Conservation (phyloP, 352 stramenopile genomes). For the Pythium periplocum region DNA sequence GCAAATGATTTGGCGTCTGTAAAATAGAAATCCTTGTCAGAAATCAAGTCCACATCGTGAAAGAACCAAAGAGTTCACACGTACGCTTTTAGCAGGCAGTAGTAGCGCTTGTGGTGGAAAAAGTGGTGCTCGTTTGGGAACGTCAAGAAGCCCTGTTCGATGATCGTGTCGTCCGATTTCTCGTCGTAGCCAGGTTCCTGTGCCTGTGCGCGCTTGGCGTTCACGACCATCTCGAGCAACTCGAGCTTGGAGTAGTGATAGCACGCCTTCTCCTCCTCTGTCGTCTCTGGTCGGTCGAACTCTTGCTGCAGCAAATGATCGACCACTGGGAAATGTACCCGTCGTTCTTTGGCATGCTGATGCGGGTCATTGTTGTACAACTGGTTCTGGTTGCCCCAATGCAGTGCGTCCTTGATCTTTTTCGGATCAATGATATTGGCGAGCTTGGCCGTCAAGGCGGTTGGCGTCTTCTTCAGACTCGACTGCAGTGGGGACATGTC, state of each 20-base stretch:
- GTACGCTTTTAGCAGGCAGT: slow-evolving; percentile 44
- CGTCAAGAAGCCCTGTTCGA: slow-evolving; percentile 62
- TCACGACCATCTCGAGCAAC: slow-evolving; percentile 41
- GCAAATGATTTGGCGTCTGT: slow-evolving; percentile 34
- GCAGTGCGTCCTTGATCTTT: slow-evolving; percentile 28
- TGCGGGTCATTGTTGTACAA: slow-evolving; percentile 7
- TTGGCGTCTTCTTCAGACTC: slow-evolving; percentile 54
- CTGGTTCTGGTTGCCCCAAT: slow-evolving; percentile 15
- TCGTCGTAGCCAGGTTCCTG: slow-evolving; percentile 40
- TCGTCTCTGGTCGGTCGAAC: slow-evolving; percentile 32
- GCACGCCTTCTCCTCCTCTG: slow-evolving; percentile 38
- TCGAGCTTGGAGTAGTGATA: slow-evolving; percentile 58
- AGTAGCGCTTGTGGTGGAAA: slow-evolving; percentile 58
- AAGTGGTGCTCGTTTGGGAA: slow-evolving; percentile 44
- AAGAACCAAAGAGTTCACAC: neutral
- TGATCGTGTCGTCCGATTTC: slow-evolving; percentile 54
- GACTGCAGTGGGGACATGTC: slow-evolving; percentile 28
- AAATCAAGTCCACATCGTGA: too few species aligned
- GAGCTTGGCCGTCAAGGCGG: slow-evolving; percentile 42
- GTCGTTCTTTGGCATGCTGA: slow-evolving; percentile 18
- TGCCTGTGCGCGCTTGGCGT: slow-evolving; percentile 43
- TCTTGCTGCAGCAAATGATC: slow-evolving; percentile 28
- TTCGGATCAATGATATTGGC: slow-evolving; percentile 48
- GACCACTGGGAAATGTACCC: slow-evolving; percentile 39
- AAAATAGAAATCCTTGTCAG: neutral